A percentile compares a stretch with the other conserved stretches of the same genome.
Conservation (phyloP, 345 rosid genomes). For the Citrus unshiu region DNA sequence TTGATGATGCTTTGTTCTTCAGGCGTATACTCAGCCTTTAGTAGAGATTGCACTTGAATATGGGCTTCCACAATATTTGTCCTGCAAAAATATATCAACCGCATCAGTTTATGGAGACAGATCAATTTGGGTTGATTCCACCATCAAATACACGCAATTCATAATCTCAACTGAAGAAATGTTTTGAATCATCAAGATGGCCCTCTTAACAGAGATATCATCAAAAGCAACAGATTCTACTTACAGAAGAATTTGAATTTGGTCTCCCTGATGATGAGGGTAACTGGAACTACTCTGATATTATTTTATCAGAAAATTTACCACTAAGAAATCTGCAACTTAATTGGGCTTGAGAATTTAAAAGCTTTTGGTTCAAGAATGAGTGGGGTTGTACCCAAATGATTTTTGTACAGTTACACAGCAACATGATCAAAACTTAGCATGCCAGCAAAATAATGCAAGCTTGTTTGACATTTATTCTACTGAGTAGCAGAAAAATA, state of each 20-base stretch:
- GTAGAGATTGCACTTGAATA: slow-evolving; percentile 64
- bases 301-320: background rate
- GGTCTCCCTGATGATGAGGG: background rate
- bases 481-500: background rate
- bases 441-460: background rate
- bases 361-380: background rate
- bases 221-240: background rate
- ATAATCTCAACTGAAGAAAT: background rate
- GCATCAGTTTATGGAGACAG: background rate
- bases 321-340: background rate
- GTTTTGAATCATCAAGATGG: background rate
- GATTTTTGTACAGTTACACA: background rate
- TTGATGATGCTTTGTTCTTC: slow-evolving; percentile 68
- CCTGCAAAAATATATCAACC: slow-evolving; percentile 40
- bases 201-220: background rate
- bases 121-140: background rate
- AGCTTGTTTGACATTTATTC: background rate
- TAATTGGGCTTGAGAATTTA: background rate
- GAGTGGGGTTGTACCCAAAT: background rate
- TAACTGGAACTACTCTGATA: background rate
- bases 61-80: slow-evolving; percentile 96
- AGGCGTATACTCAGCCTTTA: slow-evolving; percentile 65
- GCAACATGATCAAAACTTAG: background rate
- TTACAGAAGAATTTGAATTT: background rate
- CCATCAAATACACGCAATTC: background rate